These are phyloP conservation scores for Fusarium chuoi DNA, from an alignment of 2,329 filamentous ascomycete species.

Conservation along the genomic window DNA sequence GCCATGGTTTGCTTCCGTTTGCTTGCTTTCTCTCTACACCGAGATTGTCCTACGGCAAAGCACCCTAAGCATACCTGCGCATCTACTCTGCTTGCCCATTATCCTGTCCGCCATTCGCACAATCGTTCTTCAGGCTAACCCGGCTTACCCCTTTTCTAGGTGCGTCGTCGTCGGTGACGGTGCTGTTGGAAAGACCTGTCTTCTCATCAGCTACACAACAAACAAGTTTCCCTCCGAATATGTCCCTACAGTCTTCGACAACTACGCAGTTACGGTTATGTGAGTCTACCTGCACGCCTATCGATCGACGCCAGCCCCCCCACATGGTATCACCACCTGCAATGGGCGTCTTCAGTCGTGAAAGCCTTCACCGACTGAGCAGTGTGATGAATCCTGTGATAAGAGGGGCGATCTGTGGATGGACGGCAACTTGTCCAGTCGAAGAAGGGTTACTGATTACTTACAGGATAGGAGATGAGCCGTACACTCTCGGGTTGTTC, in stretches of 20 bases:
- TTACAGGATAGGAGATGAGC: slow-evolving; percentile 95
- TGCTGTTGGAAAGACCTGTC: slow-evolving; percentile 99
- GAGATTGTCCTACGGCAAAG: neutral
- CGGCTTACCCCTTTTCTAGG: slow-evolving; percentile 59
- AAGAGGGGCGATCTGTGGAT: slow-evolving; percentile 2
- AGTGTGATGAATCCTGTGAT: slow-evolving; percentile 3
- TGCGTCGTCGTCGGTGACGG: slow-evolving; percentile 99
- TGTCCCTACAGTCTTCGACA: slow-evolving; percentile 98
- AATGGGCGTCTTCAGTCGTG: slow-evolving; percentile 15
- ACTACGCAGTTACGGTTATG: slow-evolving; percentile 99
- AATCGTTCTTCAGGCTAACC: slow-evolving; percentile 32
- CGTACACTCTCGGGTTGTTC: slow-evolving; percentile 95
- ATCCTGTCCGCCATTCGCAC: neutral
- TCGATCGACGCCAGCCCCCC: slow-evolving; percentile 29
- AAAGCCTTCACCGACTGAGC: slow-evolving; percentile 2
- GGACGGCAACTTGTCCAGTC: neutral
- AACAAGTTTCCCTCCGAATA: slow-evolving; percentile 99
- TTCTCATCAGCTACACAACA: slow-evolving; percentile 98
- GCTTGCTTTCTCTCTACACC: slow-evolving; percentile 4
- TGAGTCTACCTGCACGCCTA: slow-evolving; percentile 64
- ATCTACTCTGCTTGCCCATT: slow-evolving; percentile 20
- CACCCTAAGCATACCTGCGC: slow-evolving; percentile 19
- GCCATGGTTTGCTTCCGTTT: neutral
- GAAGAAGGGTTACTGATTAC: slow-evolving; percentile 32
- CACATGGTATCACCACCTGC: slow-evolving; percentile 19